Conservation (phyloP, 2,329 filamentous ascomycete genomes). For the Penicillium sp. region DNA sequence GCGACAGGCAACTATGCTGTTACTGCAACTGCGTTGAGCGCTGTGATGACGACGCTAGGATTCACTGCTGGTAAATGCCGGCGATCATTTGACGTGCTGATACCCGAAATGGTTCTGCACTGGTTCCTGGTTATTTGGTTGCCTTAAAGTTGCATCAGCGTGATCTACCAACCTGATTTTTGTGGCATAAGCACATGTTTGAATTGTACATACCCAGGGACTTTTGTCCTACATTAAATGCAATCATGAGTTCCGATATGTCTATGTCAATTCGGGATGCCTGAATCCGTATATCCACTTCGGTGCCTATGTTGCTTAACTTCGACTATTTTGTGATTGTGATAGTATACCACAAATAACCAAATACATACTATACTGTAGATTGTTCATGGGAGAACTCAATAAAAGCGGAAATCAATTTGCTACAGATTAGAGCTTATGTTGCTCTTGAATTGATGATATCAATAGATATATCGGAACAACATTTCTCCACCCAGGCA, state of each 20-base stretch:
- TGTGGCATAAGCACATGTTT: neutral
- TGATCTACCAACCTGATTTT: neutral
- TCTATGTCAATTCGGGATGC: neutral
- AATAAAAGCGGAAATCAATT: neutral
- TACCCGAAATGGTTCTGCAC: slow-evolving; percentile 3
- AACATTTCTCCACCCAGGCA: slow-evolving; percentile 15
- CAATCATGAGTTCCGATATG: neutral
- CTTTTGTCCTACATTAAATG: neutral
- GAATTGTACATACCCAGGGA: slow-evolving; percentile 17
- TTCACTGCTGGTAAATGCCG: neutral
- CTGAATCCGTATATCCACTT: neutral
- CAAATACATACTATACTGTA: neutral
- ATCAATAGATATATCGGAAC: slow-evolving; percentile 10
- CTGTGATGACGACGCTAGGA: neutral
- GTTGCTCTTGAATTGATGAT: neutral
- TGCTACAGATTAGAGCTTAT: neutral
- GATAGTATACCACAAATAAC: too few species aligned
- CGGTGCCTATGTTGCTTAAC: neutral
- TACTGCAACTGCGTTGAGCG: neutral
- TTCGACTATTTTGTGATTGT: neutral
- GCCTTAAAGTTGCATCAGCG: neutral
- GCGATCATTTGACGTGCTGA: neutral
- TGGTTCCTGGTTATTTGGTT: neutral
- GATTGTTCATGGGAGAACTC: neutral
- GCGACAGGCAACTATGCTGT: neutral